Evolutionary conservation across 2,329 filamentous ascomycete species (phyloP).

Genomic region (Trichoderma simmonsii): DNA sequence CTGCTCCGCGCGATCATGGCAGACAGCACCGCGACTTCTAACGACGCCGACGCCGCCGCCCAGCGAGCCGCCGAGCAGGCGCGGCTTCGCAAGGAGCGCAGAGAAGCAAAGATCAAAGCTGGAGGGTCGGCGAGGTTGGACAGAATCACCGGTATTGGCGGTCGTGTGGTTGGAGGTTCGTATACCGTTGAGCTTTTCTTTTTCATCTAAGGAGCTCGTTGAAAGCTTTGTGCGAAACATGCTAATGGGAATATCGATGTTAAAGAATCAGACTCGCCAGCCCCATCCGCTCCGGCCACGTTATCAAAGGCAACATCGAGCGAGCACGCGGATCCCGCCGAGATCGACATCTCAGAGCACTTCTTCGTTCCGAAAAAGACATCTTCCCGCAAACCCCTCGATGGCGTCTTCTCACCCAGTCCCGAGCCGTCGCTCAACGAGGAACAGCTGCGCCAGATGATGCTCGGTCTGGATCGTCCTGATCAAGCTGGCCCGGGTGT

Average conservation of each 20-base stretch:
- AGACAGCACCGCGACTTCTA: constrained; percentile 36
- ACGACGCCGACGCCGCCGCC: constrained; percentile 45
- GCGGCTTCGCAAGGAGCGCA: constrained; percentile 72
- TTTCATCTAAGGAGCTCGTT: not conserved
- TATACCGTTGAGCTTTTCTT: not conserved
- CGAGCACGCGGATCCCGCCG: constrained; percentile 59
- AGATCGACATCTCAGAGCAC: constrained; percentile 76
- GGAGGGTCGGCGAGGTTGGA: constrained; percentile 68
- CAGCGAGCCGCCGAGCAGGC: constrained; percentile 61
- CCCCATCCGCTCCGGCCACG: constrained; percentile 27
- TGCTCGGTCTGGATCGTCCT: constrained; percentile 53
- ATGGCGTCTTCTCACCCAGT: constrained; percentile 31
- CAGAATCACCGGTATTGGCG: constrained; percentile 69
- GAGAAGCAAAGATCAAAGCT: constrained; percentile 74
- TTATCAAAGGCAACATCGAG: constrained; percentile 25
- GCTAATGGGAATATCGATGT: not conserved
- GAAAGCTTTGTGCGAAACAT: not conserved
- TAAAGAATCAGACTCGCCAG: constrained; percentile 19
- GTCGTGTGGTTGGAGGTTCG: constrained; percentile 36
- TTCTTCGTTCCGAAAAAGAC: constrained; percentile 56
- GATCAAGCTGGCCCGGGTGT: constrained; percentile 19
- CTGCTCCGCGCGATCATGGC: constrained; percentile 34
- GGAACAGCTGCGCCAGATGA: constrained; percentile 61
- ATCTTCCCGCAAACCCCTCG: constrained; percentile 13
- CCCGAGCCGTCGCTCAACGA: constrained; percentile 46